phyloP scores from a whole-genome alignment of 176 grass and related monocot species.

The Puya raimondii region DNA sequence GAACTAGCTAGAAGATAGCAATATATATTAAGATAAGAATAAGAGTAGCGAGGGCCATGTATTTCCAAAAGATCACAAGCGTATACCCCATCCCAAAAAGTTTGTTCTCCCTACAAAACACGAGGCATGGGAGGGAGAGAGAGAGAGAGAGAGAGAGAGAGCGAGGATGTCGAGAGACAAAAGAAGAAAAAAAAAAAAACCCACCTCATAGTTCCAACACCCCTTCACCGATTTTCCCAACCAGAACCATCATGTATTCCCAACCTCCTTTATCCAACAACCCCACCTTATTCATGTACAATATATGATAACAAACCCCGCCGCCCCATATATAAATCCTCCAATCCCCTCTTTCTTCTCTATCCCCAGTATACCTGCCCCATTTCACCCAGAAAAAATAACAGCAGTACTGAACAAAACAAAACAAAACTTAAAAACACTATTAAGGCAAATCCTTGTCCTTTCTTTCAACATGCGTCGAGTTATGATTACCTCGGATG shows the following conservation, averaged over 20 bases:
- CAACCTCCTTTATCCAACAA: conserved; percentile 23
- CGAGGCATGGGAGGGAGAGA: conserved; percentile 23
- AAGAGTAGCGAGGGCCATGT: conserved; percentile 17
- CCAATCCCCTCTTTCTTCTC: conserved; percentile 1
- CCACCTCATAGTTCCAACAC: neutral
- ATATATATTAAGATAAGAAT: too few relatives aligned
- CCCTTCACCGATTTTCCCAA: conserved; percentile 14
- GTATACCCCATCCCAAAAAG: conserved; percentile 25
- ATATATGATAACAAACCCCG: conserved; percentile 39
- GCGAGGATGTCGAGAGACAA: conserved; percentile 35
- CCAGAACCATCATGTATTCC: conserved; percentile 25
- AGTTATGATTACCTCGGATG: conserved; percentile 47
- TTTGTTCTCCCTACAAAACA: conserved; percentile 32
- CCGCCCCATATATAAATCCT: conserved; percentile 22
- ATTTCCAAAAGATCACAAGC: conserved; percentile 30
- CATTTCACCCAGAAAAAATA: conserved; percentile 26
- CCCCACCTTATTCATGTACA: conserved; percentile 54
- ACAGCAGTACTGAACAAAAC: neutral
- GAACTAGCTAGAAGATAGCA: too few relatives aligned
- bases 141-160: conserved; percentile 38
- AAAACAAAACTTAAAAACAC: conserved; percentile 1
- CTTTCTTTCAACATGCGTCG: neutral
- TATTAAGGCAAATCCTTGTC: neutral
- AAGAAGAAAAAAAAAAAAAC: conserved; percentile 1
- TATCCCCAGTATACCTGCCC: conserved; percentile 1